Base-by-base conservation (phyloP, 2,329 filamentous ascomycete genomes). In the Ophiocordyceps sinensis region DNA sequence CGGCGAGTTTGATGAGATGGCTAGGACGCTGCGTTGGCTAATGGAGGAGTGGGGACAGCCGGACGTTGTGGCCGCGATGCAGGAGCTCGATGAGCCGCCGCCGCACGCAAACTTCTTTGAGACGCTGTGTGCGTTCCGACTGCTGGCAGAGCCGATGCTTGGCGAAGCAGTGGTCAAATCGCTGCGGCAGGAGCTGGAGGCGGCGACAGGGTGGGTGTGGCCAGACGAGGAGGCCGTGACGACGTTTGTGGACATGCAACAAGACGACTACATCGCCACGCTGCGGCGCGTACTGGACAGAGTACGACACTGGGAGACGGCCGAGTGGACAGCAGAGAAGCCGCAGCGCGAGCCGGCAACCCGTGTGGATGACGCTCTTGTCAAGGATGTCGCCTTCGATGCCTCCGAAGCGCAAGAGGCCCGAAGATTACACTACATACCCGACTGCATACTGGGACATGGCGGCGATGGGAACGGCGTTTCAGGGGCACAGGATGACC, bases 1-100 rank as follows among this genome's bases (percentile, higher is more conserved):
- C n/a, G 70, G 70, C 30, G 75, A 85, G 47, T 65, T 66, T 38
- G 60, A 69, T 2, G 75, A 71, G 39, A 74, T 85, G 53, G 65
- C 71, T 5, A 61, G 61, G 4, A 58, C 79, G 5, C 58, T 80
- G 13, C 56, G 61, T 28, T 87, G 79, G 78, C 71, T 81, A 47
- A 57, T 71, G 1, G 48, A 57, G 21, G 58, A 76, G 47, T 68
- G 68, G 58, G 52, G 54, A 6, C 54, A 54, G 19, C 41, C 51
- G 23, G 52, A 54, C 10, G 43, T 59, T 29, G 49, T 60, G 5
- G 58, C 62, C 14, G 60, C 63, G 40, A 53, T 66, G 43, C 46
- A 51, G 26, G 51, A 59, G 38, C 42, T 56, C 38, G 49, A 64
- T 17, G 57, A 65, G 41, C 43, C 54, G n/a, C 55, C 59, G 28